These are phyloP conservation scores for Geranium rotundifolium DNA, from an alignment of 345 rosid genomes.

Conservation along the genomic window DNA sequence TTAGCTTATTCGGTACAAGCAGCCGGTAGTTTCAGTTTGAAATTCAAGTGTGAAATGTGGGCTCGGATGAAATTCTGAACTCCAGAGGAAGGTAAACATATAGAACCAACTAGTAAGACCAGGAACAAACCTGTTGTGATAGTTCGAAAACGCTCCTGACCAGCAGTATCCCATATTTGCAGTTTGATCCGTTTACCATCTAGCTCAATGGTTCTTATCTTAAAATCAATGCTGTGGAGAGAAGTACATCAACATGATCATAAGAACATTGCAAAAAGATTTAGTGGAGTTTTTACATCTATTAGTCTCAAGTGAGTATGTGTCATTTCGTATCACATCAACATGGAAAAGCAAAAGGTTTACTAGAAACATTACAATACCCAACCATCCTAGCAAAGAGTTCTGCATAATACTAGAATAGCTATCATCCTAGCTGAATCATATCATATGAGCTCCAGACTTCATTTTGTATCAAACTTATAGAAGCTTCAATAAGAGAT, in stretches of 20 bases:
- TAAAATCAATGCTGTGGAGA: constrained; percentile 33
- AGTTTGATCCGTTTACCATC: constrained; percentile 42
- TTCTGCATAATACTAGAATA: too few species aligned
- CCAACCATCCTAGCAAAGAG: constrained; percentile 1
- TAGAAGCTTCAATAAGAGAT: too few species aligned
- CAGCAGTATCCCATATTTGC: constrained; percentile 49
- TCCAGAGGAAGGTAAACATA: background rate
- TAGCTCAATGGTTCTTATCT: constrained; percentile 47
- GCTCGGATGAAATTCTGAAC: background rate
- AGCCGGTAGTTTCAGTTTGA: too few species aligned
- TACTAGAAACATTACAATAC: background rate
- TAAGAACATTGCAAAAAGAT: background rate
- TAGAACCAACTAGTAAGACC: background rate
- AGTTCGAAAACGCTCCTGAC: constrained; percentile 46
- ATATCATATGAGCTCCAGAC: too few species aligned
- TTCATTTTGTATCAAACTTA: too few species aligned
- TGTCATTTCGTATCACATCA: too few species aligned
- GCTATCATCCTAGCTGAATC: too few species aligned
- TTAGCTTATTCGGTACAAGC: too few species aligned
- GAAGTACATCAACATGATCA: background rate
- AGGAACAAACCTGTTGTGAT: constrained; percentile 35
- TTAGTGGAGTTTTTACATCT: background rate
- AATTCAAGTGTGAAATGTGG: background rate
- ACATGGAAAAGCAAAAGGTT: background rate
- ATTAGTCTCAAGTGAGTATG: too few species aligned